Conservation (phyloP, 176 grass and related monocot species). For the Aegilops bicornis region DNA sequence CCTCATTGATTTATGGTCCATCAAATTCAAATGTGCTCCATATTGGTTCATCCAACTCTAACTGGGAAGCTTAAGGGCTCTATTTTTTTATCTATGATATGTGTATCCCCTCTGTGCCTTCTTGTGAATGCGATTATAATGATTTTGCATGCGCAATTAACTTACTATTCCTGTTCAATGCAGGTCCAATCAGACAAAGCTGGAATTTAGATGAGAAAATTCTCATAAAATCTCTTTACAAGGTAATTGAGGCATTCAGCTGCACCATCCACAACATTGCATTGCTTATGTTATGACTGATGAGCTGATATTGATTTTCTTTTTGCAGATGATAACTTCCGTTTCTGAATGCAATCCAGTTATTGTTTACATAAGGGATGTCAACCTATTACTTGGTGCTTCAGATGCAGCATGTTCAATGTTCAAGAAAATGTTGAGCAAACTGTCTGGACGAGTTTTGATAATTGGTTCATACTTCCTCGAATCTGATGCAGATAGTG, state of each 20-base stretch:
- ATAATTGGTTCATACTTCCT: constrained; percentile 76
- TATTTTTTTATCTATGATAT: not conserved
- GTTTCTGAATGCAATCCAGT: constrained; percentile 51
- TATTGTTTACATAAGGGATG: constrained; percentile 81
- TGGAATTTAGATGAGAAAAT: constrained; percentile 67
- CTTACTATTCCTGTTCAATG: constrained; percentile 18
- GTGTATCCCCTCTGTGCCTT: not conserved
- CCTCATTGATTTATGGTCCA: not conserved
- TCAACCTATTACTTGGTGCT: constrained; percentile 49
- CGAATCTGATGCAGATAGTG: constrained; percentile 34
- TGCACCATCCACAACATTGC: not conserved
- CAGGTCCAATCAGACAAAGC: not conserved
- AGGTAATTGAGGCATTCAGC: constrained; percentile 54
- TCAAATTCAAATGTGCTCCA: constrained; percentile 12
- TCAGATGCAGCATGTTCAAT: constrained; percentile 48
- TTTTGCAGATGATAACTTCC: constrained; percentile 56
- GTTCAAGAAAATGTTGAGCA: constrained; percentile 75
- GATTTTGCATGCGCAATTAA: not conserved
- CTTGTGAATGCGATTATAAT: not conserved
- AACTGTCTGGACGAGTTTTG: constrained; percentile 64
- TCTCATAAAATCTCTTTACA: constrained; percentile 69
- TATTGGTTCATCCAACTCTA: not conserved
- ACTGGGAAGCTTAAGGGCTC: not conserved
- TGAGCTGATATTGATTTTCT: constrained; percentile 15
- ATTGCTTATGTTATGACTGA: constrained; percentile 3